Conservation (phyloP, 345 rosid species). For the Psidium friedrichsthalianum region DNA sequence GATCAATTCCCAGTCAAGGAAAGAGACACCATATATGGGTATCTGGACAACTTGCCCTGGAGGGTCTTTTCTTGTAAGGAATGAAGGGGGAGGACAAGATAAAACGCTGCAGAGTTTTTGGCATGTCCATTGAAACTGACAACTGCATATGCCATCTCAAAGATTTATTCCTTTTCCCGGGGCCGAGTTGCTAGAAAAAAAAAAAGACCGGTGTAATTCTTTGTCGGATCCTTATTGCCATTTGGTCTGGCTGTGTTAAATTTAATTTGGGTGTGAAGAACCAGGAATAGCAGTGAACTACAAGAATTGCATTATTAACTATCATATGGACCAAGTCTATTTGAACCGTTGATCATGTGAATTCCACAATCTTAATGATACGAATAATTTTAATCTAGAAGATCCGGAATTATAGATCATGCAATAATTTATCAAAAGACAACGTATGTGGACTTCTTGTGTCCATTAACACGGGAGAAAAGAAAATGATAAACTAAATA, state of each 20-base stretch:
- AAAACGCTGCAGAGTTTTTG: neutral
- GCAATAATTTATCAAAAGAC: neutral
- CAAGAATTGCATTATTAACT: too few species aligned
- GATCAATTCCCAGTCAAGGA: neutral
- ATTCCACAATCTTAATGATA: neutral
- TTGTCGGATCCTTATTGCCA: too few species aligned
- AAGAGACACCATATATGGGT: neutral
- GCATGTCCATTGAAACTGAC: neutral
- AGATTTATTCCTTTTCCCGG: neutral
- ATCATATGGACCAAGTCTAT: too few species aligned
- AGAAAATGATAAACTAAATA: neutral
- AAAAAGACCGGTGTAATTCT: too few species aligned
- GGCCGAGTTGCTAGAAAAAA: neutral
- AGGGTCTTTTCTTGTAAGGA: neutral
- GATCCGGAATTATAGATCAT: neutral
- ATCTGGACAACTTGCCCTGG: neutral
- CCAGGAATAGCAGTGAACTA: too few species aligned
- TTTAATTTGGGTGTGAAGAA: too few species aligned
- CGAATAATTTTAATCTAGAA: neutral
- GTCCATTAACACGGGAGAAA: neutral
- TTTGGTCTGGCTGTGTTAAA: too few species aligned
- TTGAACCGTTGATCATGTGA: neutral
- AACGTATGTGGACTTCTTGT: fast-evolving
- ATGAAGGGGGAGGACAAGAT: neutral
- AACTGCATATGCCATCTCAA: neutral